These are phyloP conservation scores for Kwoniella europaea DNA, from an alignment of 768 basidiomycete genomes.

Conservation along the genomic window DNA sequence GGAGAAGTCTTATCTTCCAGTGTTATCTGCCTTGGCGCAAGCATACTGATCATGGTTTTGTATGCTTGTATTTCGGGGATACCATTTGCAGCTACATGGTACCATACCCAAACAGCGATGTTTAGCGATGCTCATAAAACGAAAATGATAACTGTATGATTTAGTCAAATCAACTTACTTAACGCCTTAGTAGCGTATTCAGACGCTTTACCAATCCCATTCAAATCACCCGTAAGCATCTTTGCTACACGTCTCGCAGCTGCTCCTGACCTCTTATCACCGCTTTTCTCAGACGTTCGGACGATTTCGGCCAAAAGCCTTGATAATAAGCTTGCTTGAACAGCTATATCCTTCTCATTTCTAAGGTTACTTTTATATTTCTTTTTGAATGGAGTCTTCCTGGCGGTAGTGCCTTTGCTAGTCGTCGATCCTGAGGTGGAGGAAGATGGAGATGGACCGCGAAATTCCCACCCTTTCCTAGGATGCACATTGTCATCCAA, in stretches of 20 bases:
- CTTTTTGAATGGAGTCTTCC: background rate
- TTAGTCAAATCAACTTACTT: background rate
- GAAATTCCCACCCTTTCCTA: conserved; percentile 7
- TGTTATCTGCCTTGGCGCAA: background rate
- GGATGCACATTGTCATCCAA: background rate
- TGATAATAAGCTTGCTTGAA: background rate
- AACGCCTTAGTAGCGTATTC: background rate
- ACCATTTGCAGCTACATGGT: background rate
- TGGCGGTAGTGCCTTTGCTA: background rate
- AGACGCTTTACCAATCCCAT: background rate
- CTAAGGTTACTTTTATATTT: conserved; percentile 17
- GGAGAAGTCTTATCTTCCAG: background rate
- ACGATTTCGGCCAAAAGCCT: background rate
- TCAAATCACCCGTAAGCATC: background rate
- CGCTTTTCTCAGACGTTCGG: background rate
- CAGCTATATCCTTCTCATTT: background rate
- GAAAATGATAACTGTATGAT: background rate
- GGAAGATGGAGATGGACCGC: background rate
- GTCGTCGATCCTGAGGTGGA: background rate
- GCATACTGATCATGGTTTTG: background rate
- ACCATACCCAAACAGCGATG: background rate
- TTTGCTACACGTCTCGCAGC: conserved; percentile 1
- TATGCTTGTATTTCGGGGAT: background rate
- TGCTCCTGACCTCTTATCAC: background rate
- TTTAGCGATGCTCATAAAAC: background rate